These are phyloP conservation scores for Elsinoe australis DNA, from an alignment of 2,329 filamentous ascomycete species.

Conservation along the genomic window DNA sequence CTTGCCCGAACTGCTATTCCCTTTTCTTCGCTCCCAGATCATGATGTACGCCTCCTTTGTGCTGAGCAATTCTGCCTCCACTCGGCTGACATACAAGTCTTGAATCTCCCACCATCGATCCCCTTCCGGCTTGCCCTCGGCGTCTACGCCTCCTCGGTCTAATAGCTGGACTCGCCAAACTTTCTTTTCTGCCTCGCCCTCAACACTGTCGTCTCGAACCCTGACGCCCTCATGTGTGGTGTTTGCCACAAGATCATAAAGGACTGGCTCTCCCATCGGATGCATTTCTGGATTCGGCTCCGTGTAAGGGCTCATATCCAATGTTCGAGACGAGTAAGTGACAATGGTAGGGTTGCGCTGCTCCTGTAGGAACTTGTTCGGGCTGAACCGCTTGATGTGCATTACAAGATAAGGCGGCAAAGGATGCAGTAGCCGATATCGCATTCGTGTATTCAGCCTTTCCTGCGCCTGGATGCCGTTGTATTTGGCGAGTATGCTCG, in stretches of 20 bases:
- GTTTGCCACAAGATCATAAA: slow-evolving; percentile 94
- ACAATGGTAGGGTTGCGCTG: slow-evolving; percentile 91
- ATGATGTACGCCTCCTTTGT: slow-evolving; percentile 92
- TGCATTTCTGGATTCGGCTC: slow-evolving; percentile 71
- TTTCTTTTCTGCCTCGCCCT: slow-evolving; percentile 84
- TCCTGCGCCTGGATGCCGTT: slow-evolving; percentile 83
- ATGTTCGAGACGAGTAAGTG: slow-evolving; percentile 76
- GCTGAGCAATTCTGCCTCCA: slow-evolving; percentile 81
- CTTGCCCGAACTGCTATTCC: slow-evolving; percentile 37
- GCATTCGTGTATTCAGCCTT: slow-evolving; percentile 76
- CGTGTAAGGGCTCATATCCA: slow-evolving; percentile 85
- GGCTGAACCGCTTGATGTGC: slow-evolving; percentile 93
- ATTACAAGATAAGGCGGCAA: slow-evolving; percentile 85
- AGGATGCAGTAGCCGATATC: slow-evolving; percentile 83
- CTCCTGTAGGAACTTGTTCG: slow-evolving; percentile 93
- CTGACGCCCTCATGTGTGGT: slow-evolving; percentile 80
- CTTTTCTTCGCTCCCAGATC: slow-evolving; percentile 81
- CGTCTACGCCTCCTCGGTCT: slow-evolving; percentile 48
- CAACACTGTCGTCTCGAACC: slow-evolving; percentile 69
- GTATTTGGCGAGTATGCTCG: slow-evolving; percentile 81
- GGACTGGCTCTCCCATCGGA: slow-evolving; percentile 70
- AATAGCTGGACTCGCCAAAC: slow-evolving; percentile 90
- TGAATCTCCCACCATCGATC: slow-evolving; percentile 91
- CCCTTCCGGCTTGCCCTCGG: slow-evolving; percentile 40
- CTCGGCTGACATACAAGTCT: slow-evolving; percentile 85